A percentile compares a stretch with the other conserved stretches of the same genome.
Evolutionary conservation across 2,329 filamentous ascomycete genomes (phyloP).

Genomic region (Claviceps lovelessii): DNA sequence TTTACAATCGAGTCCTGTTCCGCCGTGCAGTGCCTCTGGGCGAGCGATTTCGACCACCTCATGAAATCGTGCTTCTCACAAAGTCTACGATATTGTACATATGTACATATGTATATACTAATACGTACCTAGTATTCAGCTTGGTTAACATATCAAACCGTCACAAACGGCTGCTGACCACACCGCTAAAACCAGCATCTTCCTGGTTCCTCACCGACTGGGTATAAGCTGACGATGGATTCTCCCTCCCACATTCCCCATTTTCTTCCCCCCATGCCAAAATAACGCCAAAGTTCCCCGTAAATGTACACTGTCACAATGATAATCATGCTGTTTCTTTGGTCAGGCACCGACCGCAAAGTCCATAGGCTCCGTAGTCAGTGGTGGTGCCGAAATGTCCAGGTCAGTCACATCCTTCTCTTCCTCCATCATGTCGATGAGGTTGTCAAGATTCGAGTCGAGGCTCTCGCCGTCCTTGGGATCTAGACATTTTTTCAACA

Average conservation of each 20-base stretch:
- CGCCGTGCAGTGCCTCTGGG: too few species aligned
- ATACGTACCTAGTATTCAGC: not conserved
- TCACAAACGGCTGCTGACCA: not conserved
- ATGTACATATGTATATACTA: not conserved
- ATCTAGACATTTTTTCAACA: slow-evolving; percentile 55
- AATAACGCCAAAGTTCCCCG: not conserved
- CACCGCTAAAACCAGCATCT: not conserved
- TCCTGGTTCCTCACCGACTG: not conserved
- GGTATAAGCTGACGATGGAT: not conserved
- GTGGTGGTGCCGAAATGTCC: slow-evolving; percentile 14
- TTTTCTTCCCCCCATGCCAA: not conserved
- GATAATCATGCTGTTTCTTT: not conserved
- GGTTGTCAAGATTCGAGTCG: slow-evolving; percentile 46
- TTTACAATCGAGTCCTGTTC: too few species aligned
- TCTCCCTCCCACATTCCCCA: not conserved
- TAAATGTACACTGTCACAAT: not conserved
- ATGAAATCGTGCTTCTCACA: not conserved
- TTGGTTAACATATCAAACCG: not conserved
- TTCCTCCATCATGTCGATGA: slow-evolving; percentile 51
- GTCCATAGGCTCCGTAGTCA: slow-evolving; percentile 19
- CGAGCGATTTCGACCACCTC: not conserved
- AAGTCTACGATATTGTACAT: not conserved
- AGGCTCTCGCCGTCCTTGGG: slow-evolving; percentile 53
- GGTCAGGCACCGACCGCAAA: slow-evolving; percentile 6
- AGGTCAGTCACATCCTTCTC: slow-evolving; percentile 33